Evolutionary conservation across 2,329 filamentous ascomycete genomes (phyloP), one percentile per base, ranked within the genome.

Genomic region (Trichophyton simii): DNA sequence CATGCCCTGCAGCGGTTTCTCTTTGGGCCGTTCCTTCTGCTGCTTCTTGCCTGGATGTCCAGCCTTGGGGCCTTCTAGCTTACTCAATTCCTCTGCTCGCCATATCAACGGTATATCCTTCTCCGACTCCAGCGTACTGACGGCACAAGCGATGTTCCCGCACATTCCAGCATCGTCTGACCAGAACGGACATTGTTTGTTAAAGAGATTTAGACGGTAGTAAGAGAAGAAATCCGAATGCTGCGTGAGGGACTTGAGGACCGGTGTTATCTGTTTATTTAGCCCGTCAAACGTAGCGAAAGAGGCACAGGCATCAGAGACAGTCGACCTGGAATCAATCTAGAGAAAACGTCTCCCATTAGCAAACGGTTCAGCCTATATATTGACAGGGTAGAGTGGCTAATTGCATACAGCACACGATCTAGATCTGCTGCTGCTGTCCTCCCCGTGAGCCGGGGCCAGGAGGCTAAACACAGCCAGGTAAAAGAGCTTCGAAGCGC

Each of bases 191-290:
- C 94, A 99, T 76, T 84, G 85, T 75, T 94, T 96, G 75, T 95
- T 88, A 76, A 90, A 99, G 20, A 99, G 82, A 73, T 96, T 97
- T 54, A 99, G 79, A 62, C 94, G 87, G 78, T 97, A 99, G 76
- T 97, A 91, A 60, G 92, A 92, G 77, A 99, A 99, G 82, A 96
- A 99, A 75, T 99, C 94, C 73, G 92, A 95, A 60, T 88, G 85
- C 68, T 84, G 84, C 0, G 90, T 95, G 54, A 99, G 83, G 61
- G 89, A 87, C 68, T 89, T 83, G 67, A 99, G 78, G 59, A 85
- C 83, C 18, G 91, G 88, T 68, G 87, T 86, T 65, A 96, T 80
- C 63, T 84, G 82, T 66, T 80, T 75, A 76, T 97, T 99, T 60
- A 99, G 80, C 46, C 80, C 79, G 71, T 99, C 91, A 73, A 99